Conservation (phyloP, 2,329 filamentous ascomycete genomes). For the Arthrinium phaeospermum region DNA sequence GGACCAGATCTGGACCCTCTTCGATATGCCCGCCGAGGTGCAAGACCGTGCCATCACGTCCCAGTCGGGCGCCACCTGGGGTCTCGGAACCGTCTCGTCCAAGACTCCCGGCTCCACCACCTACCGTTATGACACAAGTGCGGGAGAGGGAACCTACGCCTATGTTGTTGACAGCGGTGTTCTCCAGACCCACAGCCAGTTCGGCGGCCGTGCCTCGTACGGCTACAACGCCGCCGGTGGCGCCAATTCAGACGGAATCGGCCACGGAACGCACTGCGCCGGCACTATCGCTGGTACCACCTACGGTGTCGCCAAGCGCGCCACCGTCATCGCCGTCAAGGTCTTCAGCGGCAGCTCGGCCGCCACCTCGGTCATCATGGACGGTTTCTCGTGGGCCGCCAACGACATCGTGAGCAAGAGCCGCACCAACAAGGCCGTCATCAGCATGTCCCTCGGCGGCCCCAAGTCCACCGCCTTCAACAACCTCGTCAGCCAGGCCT, state of each 20-base stretch:
- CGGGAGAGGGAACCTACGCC: constrained; percentile 49
- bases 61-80: constrained; percentile 47
- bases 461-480: constrained; percentile 53
- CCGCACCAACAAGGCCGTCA: constrained; percentile 50
- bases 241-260: constrained; percentile 45
- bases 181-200: constrained; percentile 48
- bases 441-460: constrained; percentile 61
- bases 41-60: constrained; percentile 36
- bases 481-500: constrained; percentile 53
- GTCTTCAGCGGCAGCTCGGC: constrained; percentile 41
- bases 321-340: constrained; percentile 50
- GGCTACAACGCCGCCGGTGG: constrained; percentile 38
- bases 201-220: constrained; percentile 46
- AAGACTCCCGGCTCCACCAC: constrained; percentile 37
- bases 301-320: constrained; percentile 51
- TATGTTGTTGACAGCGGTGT: constrained; percentile 64
- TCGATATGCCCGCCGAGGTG: constrained; percentile 28
- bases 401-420: constrained; percentile 50
- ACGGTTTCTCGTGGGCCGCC: constrained; percentile 46
- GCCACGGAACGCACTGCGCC: constrained; percentile 54
- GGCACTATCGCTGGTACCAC: constrained; percentile 50
- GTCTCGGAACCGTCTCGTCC: constrained; percentile 53
- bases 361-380: constrained; percentile 34
- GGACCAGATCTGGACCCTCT: constrained; percentile 37
- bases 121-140: constrained; percentile 49